Conservation (phyloP, 495 filamentous ascomycete genomes). For the Trichocladium antarcticum region DNA sequence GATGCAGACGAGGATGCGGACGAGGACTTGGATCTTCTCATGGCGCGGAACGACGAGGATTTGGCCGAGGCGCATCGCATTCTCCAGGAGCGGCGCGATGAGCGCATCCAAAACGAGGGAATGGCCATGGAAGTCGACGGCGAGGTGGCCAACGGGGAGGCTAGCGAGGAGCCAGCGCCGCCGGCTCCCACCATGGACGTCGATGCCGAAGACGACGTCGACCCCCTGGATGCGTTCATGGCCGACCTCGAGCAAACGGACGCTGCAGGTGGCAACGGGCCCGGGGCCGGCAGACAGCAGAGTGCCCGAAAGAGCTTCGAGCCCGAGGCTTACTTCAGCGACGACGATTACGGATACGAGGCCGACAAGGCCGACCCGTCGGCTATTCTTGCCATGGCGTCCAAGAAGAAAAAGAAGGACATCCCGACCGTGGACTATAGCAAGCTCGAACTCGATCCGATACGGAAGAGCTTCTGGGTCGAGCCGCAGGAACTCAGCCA, state of each 20-base stretch:
- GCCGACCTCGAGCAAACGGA: constrained; percentile 46
- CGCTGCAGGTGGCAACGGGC: constrained; percentile 13
- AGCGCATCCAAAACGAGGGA: constrained; percentile 36
- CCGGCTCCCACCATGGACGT: constrained; percentile 37
- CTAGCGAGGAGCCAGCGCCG: constrained; percentile 25
- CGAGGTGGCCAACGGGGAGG: constrained; percentile 15
- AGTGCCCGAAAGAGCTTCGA: constrained; percentile 42
- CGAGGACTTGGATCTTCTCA: constrained; percentile 64
- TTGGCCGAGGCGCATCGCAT: constrained; percentile 72
- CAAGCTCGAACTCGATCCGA: constrained; percentile 73
- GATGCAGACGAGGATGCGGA: constrained; percentile 48
- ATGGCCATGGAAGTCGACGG: constrained; percentile 45
- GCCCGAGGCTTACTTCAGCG: constrained; percentile 75
- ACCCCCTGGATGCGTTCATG: constrained; percentile 97
- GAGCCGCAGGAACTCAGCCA: constrained; percentile 75
- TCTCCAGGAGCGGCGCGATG: constrained; percentile 43
- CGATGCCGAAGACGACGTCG: constrained; percentile 73
- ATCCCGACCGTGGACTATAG: constrained; percentile 74
- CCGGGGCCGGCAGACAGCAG: constrained; percentile 34
- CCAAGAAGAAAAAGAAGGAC: constrained; percentile 95
- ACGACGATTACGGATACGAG: constrained; percentile 66
- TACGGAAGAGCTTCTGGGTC: constrained; percentile 88
- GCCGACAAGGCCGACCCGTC: constrained; percentile 68
- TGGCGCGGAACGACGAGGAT: constrained; percentile 67
- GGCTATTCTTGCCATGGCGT: constrained; percentile 69